These are phyloP conservation scores for Tricholoma flavovirens DNA, from an alignment of 768 basidiomycete genomes.

Conservation along the genomic window DNA sequence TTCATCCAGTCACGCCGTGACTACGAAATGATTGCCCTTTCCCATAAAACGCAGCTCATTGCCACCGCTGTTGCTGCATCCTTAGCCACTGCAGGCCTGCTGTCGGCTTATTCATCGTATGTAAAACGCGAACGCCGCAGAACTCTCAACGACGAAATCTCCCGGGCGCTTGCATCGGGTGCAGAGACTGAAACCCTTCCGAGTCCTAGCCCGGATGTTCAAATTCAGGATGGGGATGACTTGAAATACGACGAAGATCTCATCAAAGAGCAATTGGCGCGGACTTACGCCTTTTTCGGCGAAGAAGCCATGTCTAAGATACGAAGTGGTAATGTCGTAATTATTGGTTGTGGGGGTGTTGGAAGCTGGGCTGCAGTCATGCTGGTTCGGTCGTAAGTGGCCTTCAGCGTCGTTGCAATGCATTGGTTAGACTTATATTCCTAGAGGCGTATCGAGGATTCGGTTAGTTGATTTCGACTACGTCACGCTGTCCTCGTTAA, in stretches of 20 bases:
- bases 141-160: slow-evolving; percentile 52
- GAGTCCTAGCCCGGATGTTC: slow-evolving; percentile 8
- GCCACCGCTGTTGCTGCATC: slow-evolving; percentile 63
- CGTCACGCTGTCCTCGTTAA: slow-evolving; percentile 90
- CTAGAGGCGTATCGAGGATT: slow-evolving; percentile 68
- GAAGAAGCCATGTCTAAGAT: slow-evolving; percentile 82
- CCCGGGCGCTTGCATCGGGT: slow-evolving; percentile 40
- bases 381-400: slow-evolving; percentile 81
- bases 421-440: not conserved
- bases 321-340: slow-evolving; percentile 67
- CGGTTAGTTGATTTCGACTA: slow-evolving; percentile 94
- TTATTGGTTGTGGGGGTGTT: slow-evolving; percentile 95
- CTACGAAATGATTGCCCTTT: slow-evolving; percentile 16
- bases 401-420: not conserved
- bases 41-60: slow-evolving; percentile 59
- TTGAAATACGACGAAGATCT: slow-evolving; percentile 69
- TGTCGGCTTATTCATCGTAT: slow-evolving; percentile 55
- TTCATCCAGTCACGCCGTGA: not conserved
- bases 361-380: slow-evolving; percentile 95
- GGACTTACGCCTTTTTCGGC: slow-evolving; percentile 94
- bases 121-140: slow-evolving; percentile 42
- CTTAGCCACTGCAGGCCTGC: slow-evolving; percentile 48
- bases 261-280: slow-evolving; percentile 81
- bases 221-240: slow-evolving; percentile 4
- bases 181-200: slow-evolving; percentile 12